A percentile compares a stretch with the other conserved stretches of the same genome.
Conservation (phyloP, 2,329 filamentous ascomycete genomes). For the Exophiala sp. region DNA sequence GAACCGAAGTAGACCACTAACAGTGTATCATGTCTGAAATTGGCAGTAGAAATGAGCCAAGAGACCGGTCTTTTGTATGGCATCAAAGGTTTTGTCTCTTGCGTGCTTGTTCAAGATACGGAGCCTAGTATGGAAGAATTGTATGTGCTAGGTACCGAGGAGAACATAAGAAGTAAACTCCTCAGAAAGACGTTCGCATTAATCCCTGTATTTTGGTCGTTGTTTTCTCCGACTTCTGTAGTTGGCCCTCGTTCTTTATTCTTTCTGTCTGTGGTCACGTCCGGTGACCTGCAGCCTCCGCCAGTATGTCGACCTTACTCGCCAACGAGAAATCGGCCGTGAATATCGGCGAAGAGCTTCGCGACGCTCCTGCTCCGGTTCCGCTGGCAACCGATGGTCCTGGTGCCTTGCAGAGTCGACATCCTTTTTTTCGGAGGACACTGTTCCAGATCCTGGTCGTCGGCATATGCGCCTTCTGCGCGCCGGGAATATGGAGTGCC, state of each 20-base stretch:
- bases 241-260: neutral
- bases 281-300: neutral
- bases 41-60: neutral
- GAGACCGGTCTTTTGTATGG: neutral
- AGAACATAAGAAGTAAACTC: too few relatives aligned
- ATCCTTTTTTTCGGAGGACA: constrained; percentile 35
- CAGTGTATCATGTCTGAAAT: too few relatives aligned
- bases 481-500: constrained; percentile 46
- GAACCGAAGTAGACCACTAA: too few relatives aligned
- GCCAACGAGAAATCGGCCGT: neutral
- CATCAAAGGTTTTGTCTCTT: neutral
- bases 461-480: constrained; percentile 42
- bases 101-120: neutral
- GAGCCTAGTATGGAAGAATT: neutral
- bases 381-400: neutral
- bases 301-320: neutral
- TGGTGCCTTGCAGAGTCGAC: neutral
- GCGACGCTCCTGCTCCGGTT: neutral
- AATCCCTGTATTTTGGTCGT: too few relatives aligned
- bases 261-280: neutral
- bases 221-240: too few relatives aligned
- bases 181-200: too few relatives aligned
- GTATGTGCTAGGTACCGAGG: too few relatives aligned
- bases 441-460: constrained; percentile 45
- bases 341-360: constrained; percentile 3